A percentile compares a stretch with the other conserved stretches of the same genome.
Conservation (phyloP, 108 stramenopile species). For the Mayamaea pseudoterrestris region DNA sequence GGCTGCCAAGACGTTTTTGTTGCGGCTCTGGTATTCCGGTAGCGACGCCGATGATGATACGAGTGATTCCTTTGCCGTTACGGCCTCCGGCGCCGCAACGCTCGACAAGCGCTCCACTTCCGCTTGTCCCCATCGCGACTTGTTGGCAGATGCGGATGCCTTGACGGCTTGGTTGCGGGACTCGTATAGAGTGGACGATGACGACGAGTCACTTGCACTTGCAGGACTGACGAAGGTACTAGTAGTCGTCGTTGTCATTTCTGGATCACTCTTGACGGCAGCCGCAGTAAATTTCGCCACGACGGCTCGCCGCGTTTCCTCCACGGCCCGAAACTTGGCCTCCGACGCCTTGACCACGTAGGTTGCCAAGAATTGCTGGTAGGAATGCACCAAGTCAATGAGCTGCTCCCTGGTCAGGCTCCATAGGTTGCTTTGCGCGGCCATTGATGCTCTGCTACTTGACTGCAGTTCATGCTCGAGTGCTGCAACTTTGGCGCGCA, state of each 20-base stretch:
- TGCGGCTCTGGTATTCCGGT: slow-evolving; percentile 14
- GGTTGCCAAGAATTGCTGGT: slow-evolving; percentile 67
- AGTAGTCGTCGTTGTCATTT: neutral
- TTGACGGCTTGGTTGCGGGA: slow-evolving; percentile 29
- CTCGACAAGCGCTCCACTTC: slow-evolving; percentile 21
- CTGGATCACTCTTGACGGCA: neutral
- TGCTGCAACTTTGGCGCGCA: slow-evolving; percentile 35
- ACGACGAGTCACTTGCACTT: too few species aligned
- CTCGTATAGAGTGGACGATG: too few species aligned
- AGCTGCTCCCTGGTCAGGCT: slow-evolving; percentile 25
- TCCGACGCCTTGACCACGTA: slow-evolving; percentile 69
- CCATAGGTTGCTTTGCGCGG: neutral
- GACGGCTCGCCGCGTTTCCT: slow-evolving; percentile 14
- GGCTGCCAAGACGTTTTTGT: slow-evolving; percentile 29
- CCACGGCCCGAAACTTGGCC: slow-evolving; percentile 33
- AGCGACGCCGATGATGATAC: neutral
- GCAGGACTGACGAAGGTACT: too few species aligned
- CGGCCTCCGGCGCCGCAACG: neutral
- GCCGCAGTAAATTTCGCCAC: slow-evolving; percentile 1
- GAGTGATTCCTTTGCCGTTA: neutral
- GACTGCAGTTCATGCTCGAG: slow-evolving; percentile 15
- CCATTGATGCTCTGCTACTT: slow-evolving; percentile 4
- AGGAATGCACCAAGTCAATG: slow-evolving; percentile 22
- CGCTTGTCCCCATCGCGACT: slow-evolving; percentile 55
- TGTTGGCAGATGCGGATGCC: slow-evolving; percentile 38